phyloP scores from a whole-genome alignment of 345 rosid genomes.

The Populus simonii region DNA sequence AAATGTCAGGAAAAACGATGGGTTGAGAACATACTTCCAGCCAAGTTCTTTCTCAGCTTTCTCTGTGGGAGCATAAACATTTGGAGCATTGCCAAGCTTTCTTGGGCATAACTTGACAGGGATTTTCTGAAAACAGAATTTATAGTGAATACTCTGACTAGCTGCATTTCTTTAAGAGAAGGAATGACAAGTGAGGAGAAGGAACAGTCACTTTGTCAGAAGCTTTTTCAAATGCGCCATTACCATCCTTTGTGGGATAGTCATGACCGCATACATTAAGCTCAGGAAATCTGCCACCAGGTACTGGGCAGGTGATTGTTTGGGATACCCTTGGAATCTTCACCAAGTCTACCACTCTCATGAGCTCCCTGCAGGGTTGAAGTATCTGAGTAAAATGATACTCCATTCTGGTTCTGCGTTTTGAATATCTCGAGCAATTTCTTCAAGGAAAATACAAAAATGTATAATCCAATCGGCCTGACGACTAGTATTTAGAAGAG shows the following conservation, averaged over 20 bases:
- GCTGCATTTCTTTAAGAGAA: background rate
- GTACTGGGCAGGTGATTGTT: conserved; percentile 96
- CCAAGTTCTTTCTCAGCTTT: conserved; percentile 81
- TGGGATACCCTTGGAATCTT: conserved; percentile 94
- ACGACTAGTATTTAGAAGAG: too few relatives aligned
- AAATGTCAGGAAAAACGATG: conserved; percentile 3
- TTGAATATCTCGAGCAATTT: conserved; percentile 83
- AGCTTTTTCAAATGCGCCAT: conserved; percentile 88
- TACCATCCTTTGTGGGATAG: conserved; percentile 89
- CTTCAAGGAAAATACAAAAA: conserved; percentile 59
- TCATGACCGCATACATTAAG: conserved; percentile 89
- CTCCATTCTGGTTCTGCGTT: conserved; percentile 83
- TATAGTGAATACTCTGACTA: background rate
- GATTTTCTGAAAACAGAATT: conserved; percentile 59
- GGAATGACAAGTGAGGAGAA: background rate
- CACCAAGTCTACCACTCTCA: conserved; percentile 90
- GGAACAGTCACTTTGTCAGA: conserved; percentile 65
- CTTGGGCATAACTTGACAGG: conserved; percentile 75
- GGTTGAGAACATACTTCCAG: conserved; percentile 64
- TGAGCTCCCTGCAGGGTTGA: conserved; percentile 93
- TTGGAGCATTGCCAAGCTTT: conserved; percentile 91
- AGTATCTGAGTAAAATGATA: conserved; percentile 82
- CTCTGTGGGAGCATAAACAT: conserved; percentile 72
- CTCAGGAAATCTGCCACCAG: conserved; percentile 87
- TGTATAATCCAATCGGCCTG: too few relatives aligned